Evolutionary conservation across 495 filamentous ascomycete genomes (phyloP).

Genomic region (Letharia columbiana): DNA sequence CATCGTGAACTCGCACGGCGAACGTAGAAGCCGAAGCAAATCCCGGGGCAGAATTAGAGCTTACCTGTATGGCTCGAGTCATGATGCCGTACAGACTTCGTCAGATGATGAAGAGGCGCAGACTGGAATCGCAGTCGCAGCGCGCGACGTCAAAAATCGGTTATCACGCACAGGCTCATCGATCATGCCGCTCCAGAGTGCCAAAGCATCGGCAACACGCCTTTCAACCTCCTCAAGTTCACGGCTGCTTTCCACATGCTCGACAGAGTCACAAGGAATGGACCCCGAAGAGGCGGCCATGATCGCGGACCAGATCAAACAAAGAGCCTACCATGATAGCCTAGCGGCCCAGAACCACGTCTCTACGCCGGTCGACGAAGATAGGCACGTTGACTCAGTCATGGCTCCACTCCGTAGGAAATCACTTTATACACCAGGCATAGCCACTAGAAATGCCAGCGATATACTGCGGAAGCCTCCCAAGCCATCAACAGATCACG

Average conservation of each 20-base stretch:
- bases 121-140: slow-evolving; percentile 12
- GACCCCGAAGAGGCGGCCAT: slow-evolving; percentile 21
- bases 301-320: slow-evolving; percentile 24
- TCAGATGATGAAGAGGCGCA: slow-evolving; percentile 23
- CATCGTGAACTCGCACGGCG: slow-evolving; percentile 19
- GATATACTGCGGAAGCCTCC: slow-evolving; percentile 28
- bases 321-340: slow-evolving; percentile 23
- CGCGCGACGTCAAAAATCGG: slow-evolving; percentile 20
- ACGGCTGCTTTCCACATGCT: slow-evolving; percentile 5
- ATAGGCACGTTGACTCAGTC: slow-evolving; percentile 24
- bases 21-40: slow-evolving; percentile 23
- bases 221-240: slow-evolving; percentile 18
- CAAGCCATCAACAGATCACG: slow-evolving; percentile 17
- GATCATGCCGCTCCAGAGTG: slow-evolving; percentile 18
- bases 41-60: slow-evolving; percentile 24
- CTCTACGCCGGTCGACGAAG: slow-evolving; percentile 23
- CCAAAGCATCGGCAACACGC: slow-evolving; percentile 20
- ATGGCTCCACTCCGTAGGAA: slow-evolving; percentile 40
- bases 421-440: slow-evolving; percentile 42
- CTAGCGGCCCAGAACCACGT: slow-evolving; percentile 25
- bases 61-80: slow-evolving; percentile 22
- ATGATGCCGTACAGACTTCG: slow-evolving; percentile 15
- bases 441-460: slow-evolving; percentile 39
- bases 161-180: slow-evolving; percentile 22
- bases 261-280: slow-evolving; percentile 8